Evolutionary conservation across 2,329 filamentous ascomycete species (phyloP).

Genomic region (Fusarium avenaceum): DNA sequence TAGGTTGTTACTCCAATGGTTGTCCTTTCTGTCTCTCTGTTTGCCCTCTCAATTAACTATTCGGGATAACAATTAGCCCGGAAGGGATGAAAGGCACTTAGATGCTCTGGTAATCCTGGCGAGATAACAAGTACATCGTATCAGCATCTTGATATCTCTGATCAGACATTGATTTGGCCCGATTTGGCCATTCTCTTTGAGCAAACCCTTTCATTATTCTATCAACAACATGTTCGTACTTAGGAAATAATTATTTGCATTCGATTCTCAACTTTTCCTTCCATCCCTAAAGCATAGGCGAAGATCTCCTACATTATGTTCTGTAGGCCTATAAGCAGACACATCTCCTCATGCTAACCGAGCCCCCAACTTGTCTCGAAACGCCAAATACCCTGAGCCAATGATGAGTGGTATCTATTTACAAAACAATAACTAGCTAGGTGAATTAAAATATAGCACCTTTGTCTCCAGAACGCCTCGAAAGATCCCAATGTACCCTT

Average conservation of each 20-base stretch:
- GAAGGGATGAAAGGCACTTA: slow-evolving; percentile 8
- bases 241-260: background rate
- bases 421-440: slow-evolving; percentile 30
- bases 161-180: background rate
- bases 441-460: slow-evolving; percentile 3
- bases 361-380: slow-evolving; percentile 11
- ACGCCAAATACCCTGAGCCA: slow-evolving; percentile 31
- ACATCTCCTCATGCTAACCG: background rate
- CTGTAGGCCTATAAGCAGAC: background rate
- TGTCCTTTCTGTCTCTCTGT: background rate
- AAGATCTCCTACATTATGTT: background rate
- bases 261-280: background rate
- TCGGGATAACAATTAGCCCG: slow-evolving; percentile 13
- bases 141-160: background rate
- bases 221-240: too few relatives aligned
- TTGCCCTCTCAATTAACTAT: background rate
- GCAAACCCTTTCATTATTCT: background rate
- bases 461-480: slow-evolving; percentile 34
- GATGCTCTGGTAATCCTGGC: background rate
- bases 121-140: background rate
- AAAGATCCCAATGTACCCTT: background rate
- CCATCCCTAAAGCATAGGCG: background rate
- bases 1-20: background rate
- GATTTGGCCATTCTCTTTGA: background rate
- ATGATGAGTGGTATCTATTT: slow-evolving; percentile 39